These are phyloP conservation scores for Fusarium humuli DNA, from an alignment of 2,329 filamentous ascomycete species.

Conservation along the genomic window DNA sequence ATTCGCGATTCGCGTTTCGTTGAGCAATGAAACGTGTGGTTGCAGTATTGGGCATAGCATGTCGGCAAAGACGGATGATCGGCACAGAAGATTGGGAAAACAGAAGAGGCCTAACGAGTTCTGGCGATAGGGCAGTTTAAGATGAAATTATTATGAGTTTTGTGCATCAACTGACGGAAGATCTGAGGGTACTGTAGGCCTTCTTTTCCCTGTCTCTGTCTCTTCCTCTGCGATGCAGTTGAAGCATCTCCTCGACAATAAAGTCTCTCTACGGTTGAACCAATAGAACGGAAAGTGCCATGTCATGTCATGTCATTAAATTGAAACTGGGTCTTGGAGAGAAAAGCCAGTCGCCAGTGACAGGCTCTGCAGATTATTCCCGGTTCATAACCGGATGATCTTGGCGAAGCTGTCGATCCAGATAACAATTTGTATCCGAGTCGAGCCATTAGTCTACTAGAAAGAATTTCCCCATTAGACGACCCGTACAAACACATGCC, in stretches of 20 bases:
- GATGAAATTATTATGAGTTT: not conserved
- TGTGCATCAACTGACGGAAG: not conserved
- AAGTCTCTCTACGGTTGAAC: not conserved
- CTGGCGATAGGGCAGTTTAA: not conserved
- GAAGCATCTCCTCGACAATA: not conserved
- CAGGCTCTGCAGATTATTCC: constrained; percentile 31
- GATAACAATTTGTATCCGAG: not conserved
- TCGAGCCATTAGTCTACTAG: not conserved
- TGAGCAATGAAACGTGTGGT: constrained; percentile 30
- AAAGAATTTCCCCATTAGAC: not conserved
- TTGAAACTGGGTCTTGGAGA: constrained; percentile 5
- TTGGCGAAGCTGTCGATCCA: constrained; percentile 5
- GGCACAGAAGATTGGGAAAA: constrained; percentile 22
- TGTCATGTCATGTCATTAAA: constrained; percentile 32
- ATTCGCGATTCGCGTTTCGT: constrained; percentile 15
- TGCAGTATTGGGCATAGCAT: constrained; percentile 25
- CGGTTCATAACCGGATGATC: constrained; percentile 40
- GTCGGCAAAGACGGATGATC: constrained; percentile 41
- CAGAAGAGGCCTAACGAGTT: constrained; percentile 6
- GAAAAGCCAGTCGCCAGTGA: constrained; percentile 17
- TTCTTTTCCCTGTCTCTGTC: not conserved
- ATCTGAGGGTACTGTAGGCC: not conserved
- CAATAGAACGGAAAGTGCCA: constrained; percentile 11
- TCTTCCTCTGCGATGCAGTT: not conserved
- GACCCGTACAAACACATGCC: not conserved